These are phyloP conservation scores for Dentipellis sp. DNA, from an alignment of 768 basidiomycete genomes.

Conservation along the genomic window DNA sequence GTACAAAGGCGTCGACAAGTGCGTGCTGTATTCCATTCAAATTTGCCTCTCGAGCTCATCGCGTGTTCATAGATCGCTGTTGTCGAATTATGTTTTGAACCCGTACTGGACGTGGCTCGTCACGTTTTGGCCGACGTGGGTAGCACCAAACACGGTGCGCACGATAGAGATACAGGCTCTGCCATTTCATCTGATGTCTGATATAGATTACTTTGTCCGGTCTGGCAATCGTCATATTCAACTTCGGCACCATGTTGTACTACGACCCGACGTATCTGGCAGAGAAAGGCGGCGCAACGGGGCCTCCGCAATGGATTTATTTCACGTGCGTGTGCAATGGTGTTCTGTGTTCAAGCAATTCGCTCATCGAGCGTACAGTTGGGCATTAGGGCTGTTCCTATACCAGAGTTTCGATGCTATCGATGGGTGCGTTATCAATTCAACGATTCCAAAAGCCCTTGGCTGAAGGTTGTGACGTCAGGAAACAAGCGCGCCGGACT, in stretches of 20 bases:
- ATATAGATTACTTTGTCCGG: conserved; percentile 89
- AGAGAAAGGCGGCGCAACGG: conserved; percentile 49
- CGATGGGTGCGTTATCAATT: conserved; percentile 54
- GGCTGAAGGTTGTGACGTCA: conserved; percentile 20
- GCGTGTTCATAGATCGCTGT: conserved; percentile 44
- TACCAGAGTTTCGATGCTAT: conserved; percentile 90
- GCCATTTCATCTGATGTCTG: too few relatives aligned
- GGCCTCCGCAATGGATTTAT: conserved; percentile 82
- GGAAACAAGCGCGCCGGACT: conserved; percentile 92
- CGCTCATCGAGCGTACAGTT: conserved; percentile 36
- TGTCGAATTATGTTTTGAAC: conserved; percentile 68
- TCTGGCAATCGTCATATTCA: conserved; percentile 69
- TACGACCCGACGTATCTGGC: conserved; percentile 75
- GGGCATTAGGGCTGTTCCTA: conserved; percentile 80
- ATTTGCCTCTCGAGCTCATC: not conserved
- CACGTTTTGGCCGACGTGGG: conserved; percentile 71
- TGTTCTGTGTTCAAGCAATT: not conserved
- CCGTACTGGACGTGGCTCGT: conserved; percentile 93
- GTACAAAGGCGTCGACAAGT: conserved; percentile 82
- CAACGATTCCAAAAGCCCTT: conserved; percentile 3
- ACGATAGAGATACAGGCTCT: too few relatives aligned
- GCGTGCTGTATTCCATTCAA: conserved; percentile 16
- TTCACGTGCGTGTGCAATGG: conserved; percentile 52
- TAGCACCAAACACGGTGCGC: conserved; percentile 87
- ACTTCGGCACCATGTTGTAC: conserved; percentile 75